Evolutionary conservation across 176 grass and related monocot genomes (phyloP).

Genomic region (Oryza meridionalis): DNA sequence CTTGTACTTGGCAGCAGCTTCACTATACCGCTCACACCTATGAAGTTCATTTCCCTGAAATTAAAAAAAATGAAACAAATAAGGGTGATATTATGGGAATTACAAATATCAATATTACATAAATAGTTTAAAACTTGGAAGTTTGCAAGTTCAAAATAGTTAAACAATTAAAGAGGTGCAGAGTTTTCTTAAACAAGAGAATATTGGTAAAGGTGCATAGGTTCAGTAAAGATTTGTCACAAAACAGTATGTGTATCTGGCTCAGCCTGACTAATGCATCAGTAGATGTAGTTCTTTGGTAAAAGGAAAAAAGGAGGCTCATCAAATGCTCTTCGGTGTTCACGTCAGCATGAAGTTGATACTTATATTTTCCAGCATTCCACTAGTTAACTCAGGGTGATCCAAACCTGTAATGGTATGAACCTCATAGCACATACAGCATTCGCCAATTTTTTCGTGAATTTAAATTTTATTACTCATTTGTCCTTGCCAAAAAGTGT

Average conservation of each 20-base stretch:
- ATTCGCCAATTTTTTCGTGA: not conserved
- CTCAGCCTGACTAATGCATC: conserved; percentile 8
- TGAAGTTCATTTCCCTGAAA: conserved; percentile 91
- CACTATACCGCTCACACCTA: conserved; percentile 64
- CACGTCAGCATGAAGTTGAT: not conserved
- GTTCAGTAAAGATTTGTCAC: not conserved
- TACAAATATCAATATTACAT: not conserved
- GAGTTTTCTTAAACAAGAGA: too few species aligned
- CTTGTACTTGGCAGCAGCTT: conserved; percentile 88
- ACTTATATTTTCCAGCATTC: not conserved
- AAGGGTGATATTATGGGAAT: conserved; percentile 16
- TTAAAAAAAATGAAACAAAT: conserved; percentile 21
- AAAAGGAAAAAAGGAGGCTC: not conserved
- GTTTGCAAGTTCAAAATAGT: not conserved
- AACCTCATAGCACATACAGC: not conserved
- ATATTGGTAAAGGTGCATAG: not conserved
- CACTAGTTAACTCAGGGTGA: not conserved
- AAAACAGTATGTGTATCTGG: conserved; percentile 12
- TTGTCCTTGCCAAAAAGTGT: not conserved
- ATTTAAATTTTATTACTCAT: not conserved
- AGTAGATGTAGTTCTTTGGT: not conserved
- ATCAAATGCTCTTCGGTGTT: not conserved
- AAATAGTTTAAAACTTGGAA: conserved; percentile 9
- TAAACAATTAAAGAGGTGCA: not conserved
- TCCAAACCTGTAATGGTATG: conserved; percentile 16